Conservation (phyloP, 2,329 filamentous ascomycete genomes). For the Xylariomycetidae sp. region DNA sequence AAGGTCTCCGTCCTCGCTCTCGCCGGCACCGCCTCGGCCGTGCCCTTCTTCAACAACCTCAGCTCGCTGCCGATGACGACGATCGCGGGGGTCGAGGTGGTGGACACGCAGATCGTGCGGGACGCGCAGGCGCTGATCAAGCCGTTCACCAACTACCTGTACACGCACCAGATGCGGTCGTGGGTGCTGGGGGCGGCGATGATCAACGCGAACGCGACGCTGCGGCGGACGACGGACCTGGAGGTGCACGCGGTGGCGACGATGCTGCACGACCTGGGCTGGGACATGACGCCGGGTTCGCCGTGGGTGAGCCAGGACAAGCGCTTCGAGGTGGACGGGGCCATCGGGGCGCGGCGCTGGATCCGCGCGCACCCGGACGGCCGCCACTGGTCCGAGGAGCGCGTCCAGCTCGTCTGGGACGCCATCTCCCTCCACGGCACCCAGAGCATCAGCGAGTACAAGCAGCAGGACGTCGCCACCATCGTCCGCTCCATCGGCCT, state of each 20-base stretch:
- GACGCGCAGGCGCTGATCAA: background rate
- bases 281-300: constrained; percentile 17
- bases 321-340: constrained; percentile 24
- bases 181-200: constrained; percentile 1
- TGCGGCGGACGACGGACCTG: constrained; percentile 15
- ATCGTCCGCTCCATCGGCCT: constrained; percentile 17
- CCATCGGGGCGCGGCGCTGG: constrained; percentile 18
- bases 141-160: constrained; percentile 12
- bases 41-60: constrained; percentile 6
- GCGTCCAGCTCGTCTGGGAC: constrained; percentile 18
- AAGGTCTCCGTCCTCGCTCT: constrained; percentile 7
- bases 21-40: constrained; percentile 5
- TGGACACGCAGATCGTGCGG: constrained; percentile 19
- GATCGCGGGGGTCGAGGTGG: constrained; percentile 16
- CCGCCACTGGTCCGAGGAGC: constrained; percentile 13
- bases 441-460: constrained; percentile 18
- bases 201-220: constrained; percentile 13
- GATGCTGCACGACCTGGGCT: constrained; percentile 21
- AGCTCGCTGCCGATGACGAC: constrained; percentile 14
- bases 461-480: constrained; percentile 13
- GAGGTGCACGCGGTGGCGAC: constrained; percentile 17
- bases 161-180: constrained; percentile 1
- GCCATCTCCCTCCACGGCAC: constrained; percentile 22
- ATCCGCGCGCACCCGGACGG: constrained; percentile 12
- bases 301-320: constrained; percentile 13